Conservation (phyloP, 2,329 filamentous ascomycete genomes). For the Acephala macrosclerotiorum region DNA sequence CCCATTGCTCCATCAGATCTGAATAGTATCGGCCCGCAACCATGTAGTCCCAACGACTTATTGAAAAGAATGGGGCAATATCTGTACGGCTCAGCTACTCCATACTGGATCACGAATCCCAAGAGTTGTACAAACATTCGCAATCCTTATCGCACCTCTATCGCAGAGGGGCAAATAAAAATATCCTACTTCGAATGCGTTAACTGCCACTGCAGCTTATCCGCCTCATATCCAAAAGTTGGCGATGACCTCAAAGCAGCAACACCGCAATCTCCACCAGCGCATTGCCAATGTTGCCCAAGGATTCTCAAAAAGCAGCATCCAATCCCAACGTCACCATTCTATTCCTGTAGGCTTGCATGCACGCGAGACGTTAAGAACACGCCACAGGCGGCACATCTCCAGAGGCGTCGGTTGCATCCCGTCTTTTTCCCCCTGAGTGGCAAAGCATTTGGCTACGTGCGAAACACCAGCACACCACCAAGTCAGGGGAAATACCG, state of each 20-base stretch:
- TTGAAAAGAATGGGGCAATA: conserved; percentile 1
- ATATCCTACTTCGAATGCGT: background rate
- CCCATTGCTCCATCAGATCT: background rate
- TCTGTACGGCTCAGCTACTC: background rate
- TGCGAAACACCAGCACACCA: background rate
- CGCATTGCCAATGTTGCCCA: background rate
- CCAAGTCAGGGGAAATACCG: background rate
- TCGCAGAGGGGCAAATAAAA: background rate
- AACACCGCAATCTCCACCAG: background rate
- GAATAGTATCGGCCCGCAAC: background rate
- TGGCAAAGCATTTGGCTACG: conserved; percentile 8
- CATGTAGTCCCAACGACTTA: conserved; percentile 6
- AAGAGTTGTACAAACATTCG: background rate
- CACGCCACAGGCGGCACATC: conserved; percentile 7
- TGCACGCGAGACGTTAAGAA: background rate
- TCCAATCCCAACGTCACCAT: conserved; percentile 2
- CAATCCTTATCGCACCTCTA: conserved; percentile 4
- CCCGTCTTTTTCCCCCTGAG: conserved; percentile 9
- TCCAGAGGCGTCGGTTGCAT: conserved; percentile 2
- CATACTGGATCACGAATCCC: background rate
- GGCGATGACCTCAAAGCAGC: background rate
- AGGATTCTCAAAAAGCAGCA: conserved; percentile 9
- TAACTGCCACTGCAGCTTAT: background rate
- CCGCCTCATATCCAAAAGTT: background rate
- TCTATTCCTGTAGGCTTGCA: background rate